These are phyloP conservation scores for Ophiocordyceps camponoti-saundersi DNA, from an alignment of 2,329 filamentous ascomycete genomes.

Conservation along the genomic window DNA sequence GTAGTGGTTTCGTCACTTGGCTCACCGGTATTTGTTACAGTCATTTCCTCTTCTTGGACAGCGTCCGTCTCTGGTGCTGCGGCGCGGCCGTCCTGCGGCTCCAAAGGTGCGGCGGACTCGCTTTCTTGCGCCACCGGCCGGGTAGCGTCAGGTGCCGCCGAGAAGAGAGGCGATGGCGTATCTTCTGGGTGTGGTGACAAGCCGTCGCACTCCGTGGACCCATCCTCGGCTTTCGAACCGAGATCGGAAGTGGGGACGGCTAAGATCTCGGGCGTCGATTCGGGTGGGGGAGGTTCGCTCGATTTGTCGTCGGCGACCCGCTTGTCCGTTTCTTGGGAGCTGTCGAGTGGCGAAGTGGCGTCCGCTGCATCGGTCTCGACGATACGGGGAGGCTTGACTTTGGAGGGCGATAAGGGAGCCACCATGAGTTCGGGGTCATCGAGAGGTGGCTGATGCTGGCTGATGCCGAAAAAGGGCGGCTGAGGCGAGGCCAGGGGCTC, in stretches of 20 bases:
- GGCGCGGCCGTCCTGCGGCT: conserved; percentile 2
- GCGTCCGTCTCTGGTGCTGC: conserved; percentile 1
- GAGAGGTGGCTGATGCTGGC: conserved; percentile 28
- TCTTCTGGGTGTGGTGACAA: conserved; percentile 46
- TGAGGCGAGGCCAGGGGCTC: conserved; percentile 56
- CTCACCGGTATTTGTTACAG: background rate
- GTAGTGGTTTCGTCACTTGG: conserved; percentile 4
- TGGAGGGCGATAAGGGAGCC: conserved; percentile 37
- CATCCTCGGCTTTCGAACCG: conserved; percentile 5
- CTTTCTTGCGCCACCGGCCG: background rate
- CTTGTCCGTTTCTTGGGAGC: background rate
- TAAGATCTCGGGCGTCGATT: background rate
- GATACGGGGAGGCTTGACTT: conserved; percentile 9
- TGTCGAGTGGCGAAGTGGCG: background rate
- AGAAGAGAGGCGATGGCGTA: conserved; percentile 45
- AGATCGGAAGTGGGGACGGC: background rate
- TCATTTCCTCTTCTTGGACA: conserved; percentile 1
- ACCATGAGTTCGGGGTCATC: conserved; percentile 41
- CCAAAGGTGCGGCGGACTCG: conserved; percentile 1
- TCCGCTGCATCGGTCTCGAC: background rate
- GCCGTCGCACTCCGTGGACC: conserved; percentile 7
- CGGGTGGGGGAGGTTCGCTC: background rate
- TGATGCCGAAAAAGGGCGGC: conserved; percentile 43
- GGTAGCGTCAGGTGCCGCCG: conserved; percentile 5
- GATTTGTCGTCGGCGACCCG: background rate